Percentiles rank a stretch among this genome's conserved stretches.
Conservation (phyloP, 2,329 filamentous ascomycete species). For the Penicillium paneum region DNA sequence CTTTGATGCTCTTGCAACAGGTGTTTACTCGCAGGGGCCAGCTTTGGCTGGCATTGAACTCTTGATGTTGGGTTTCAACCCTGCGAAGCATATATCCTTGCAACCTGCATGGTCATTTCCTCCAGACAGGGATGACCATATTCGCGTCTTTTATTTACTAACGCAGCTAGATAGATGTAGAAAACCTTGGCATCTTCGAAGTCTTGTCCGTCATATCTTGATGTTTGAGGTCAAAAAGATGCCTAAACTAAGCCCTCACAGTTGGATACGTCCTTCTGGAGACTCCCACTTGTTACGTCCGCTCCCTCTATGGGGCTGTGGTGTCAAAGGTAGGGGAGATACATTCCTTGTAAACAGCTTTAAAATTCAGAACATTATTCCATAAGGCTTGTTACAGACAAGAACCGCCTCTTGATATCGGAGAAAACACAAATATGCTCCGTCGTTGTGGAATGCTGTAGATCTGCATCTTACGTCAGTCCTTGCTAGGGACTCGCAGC, state of each 20-base stretch:
- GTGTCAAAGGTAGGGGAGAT: conserved; percentile 47
- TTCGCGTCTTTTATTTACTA: neutral
- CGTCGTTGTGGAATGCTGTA: neutral
- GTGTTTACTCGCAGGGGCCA: neutral
- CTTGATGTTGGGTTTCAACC: conserved; percentile 1
- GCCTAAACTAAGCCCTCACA: conserved; percentile 38
- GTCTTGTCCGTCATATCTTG: conserved; percentile 43
- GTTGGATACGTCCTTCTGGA: conserved; percentile 26
- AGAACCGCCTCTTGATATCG: neutral
- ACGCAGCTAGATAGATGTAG: conserved; percentile 5
- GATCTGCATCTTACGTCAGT: neutral
- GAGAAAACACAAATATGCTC: neutral
- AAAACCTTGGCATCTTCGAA: conserved; percentile 42
- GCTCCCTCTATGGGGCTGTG: conserved; percentile 36
- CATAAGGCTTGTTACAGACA: neutral
- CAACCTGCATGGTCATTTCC: neutral
- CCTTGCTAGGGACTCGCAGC: neutral
- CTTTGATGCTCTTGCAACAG: neutral
- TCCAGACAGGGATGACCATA: conserved; percentile 1
- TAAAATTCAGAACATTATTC: neutral
- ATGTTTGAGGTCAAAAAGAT: conserved; percentile 47
- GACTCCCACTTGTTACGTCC: conserved; percentile 46
- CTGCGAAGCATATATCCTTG: neutral
- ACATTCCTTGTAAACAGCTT: conserved; percentile 30
- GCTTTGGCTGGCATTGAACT: neutral